Evolutionary conservation across 2,329 filamentous ascomycete genomes (phyloP).

Genomic region (Apiospora kogelbergensis): DNA sequence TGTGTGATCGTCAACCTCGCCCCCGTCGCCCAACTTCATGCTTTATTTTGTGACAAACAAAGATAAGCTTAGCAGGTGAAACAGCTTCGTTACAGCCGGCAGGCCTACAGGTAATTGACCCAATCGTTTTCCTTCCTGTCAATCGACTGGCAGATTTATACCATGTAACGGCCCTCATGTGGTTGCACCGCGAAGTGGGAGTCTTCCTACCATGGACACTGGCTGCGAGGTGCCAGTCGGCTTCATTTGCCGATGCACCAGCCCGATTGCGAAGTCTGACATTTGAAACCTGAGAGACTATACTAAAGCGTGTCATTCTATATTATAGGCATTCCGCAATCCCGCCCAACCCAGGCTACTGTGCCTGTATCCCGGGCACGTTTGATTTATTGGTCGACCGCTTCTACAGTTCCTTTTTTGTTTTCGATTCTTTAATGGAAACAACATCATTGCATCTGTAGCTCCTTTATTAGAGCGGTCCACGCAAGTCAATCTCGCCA

Average conservation of each 20-base stretch:
- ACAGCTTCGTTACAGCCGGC: slow-evolving; percentile 4
- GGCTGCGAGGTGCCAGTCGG: not conserved
- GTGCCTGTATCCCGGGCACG: not conserved
- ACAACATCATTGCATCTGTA: not conserved
- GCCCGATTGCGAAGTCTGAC: not conserved
- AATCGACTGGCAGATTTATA: not conserved
- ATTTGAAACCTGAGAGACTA: slow-evolving; percentile 2
- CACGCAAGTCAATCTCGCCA: not conserved
- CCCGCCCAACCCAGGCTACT: not conserved
- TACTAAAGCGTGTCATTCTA: not conserved
- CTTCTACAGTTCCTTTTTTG: not conserved
- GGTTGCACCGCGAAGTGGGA: not conserved
- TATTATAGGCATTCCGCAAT: not conserved
- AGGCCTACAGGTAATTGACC: slow-evolving; percentile 10
- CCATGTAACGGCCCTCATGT: not conserved
- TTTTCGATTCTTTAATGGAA: not conserved
- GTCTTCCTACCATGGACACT: not conserved
- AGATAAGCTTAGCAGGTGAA: slow-evolving; percentile 11
- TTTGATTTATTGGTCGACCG: not conserved
- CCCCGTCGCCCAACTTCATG: slow-evolving; percentile 2
- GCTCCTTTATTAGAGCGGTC: not conserved
- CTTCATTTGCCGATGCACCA: slow-evolving; percentile 4
- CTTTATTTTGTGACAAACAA: slow-evolving; percentile 8
- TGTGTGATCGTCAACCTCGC: slow-evolving; percentile 5
- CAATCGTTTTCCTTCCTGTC: not conserved